Evolutionary conservation across 2,329 filamentous ascomycete genomes (phyloP), one percentile per base, ranked within the genome.

Genomic region (Microdochium nivale): DNA sequence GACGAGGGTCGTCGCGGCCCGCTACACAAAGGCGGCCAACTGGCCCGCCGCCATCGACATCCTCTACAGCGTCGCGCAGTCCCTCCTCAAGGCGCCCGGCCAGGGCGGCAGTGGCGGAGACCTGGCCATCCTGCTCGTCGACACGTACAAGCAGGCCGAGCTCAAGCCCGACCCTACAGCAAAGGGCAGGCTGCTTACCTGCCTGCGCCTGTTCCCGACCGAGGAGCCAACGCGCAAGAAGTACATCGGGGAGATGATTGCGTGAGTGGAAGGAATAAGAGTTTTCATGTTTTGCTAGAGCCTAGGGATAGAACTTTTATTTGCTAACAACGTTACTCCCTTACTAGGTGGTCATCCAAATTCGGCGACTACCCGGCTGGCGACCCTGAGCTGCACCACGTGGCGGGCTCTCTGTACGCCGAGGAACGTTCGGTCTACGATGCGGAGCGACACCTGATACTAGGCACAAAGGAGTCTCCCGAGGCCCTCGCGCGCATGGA

Each of bases 101-200:
- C 91, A 96, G 69, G 90, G 90, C 51, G 91, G 91, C 33, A 95
- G 88, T 58, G 94, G 92, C 52, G 92, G 91, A 48, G 94, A 99
- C 66, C 72, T 99, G 54, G 88, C 87, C 63, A 79, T 94, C 64
- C 82, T 96, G 71, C 76, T 99, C 56, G 79, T 95, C 57, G 94
- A 96, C 56, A 89, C 95, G 51, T 96, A 95, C 76, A 86, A 84
- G 65, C 91, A 96, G 72, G 89, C 87, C 3, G 86, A 87, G 70
- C 79, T 91, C 62, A 84, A 81, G 71, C 83, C 86, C 16, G 87
- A 95, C 67, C 76, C 85, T n/a, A 76, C 74, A 48, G 83, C 79
- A 67, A 89, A 89, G 70, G 87, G 84, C 55, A 79, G 86, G 56
- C 71, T 97, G 51, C 72, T 97, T 62, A 86, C 86, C 21, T 79